Evolutionary conservation across 2,329 filamentous ascomycete genomes (phyloP), one percentile per base, ranked within the genome.

Genomic region (Colletotrichum caudatum): DNA sequence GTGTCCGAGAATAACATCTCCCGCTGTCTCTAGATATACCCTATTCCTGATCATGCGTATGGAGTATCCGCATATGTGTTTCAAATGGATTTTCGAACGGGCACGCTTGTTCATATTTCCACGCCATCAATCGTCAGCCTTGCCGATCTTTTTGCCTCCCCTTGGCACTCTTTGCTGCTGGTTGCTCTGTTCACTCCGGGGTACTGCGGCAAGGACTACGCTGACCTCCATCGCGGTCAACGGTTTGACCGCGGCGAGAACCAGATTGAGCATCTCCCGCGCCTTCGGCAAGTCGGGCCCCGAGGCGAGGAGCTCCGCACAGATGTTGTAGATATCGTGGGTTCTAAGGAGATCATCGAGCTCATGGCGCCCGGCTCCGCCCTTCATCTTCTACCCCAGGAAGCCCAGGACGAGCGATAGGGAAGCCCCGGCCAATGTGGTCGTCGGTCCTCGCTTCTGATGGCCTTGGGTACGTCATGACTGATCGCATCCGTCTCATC

Each of bases 1-100:
- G 16, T 12, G 16, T 18, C 16, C 41, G 12, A 76, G 71, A 3
- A 77, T 66, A 51, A 76, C 77, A 59, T 76, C 76, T 23, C 72
- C 70, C 6, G 74, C 75, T 23, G 76, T 78, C 41, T 76, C 70
- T 14, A 76, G 65, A 37, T 76, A 76, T 5, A 76, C 73, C 2
- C 64, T 75, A 20, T 72, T 67, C 12, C 66, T 72, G 18, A 69
- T 71, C 9, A 75, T 71, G 18, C 71, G 71, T 18, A 75, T 61
- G 23, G 76, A 74, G 56, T 70, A 61, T 23, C 73, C 73, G 59
- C 74, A 69, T 4, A 76, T 51, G 29, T 61, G 61, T 33, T 76
- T 76, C 18, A 2, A 75, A 66, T 5, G 66, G 69, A 11, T 63
- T 74, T 48, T 74, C 69, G 23, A 73, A 71, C 18, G 74, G 73